Percentiles rank a stretch among this genome's conserved stretches.
These are phyloP conservation scores for Starmera stellimalicola DNA, from an alignment of 1,139 yeast species.

Conservation along the genomic window DNA sequence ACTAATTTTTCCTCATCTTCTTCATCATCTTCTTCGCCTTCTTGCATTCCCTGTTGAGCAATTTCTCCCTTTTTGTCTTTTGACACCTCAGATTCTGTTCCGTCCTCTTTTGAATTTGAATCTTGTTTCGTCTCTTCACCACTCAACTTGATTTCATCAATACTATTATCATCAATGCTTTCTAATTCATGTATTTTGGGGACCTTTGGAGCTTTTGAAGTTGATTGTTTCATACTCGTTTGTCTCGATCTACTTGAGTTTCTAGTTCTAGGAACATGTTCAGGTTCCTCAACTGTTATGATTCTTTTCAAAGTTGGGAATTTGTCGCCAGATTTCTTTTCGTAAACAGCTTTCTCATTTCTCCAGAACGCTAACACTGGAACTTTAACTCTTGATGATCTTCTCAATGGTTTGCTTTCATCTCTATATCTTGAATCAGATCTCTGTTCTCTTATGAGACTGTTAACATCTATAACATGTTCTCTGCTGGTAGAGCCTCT, in stretches of 20 bases:
- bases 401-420: constrained; percentile 21
- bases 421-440: constrained; percentile 13
- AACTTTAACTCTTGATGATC: constrained; percentile 56
- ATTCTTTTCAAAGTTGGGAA: constrained; percentile 55
- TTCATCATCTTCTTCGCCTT: constrained; percentile 10
- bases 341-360: constrained; percentile 66
- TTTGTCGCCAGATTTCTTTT: constrained; percentile 38
- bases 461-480: constrained; percentile 13
- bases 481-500: constrained; percentile 4
- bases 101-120: constrained; percentile 13
- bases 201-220: constrained; percentile 3
- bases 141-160: constrained; percentile 16
- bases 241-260: constrained; percentile 10
- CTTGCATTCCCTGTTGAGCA: no score
- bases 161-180: constrained; percentile 1
- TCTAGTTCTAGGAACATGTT: constrained; percentile 7
- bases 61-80: constrained; percentile 7
- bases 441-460: constrained; percentile 11
- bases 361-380: constrained; percentile 83
- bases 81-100: no score
- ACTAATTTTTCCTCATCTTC: constrained; percentile 12
- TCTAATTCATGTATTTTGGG: constrained; percentile 1
- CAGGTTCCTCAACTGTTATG: constrained; percentile 31
- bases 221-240: constrained; percentile 10
- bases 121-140: constrained; percentile 22